Conservation (phyloP, 495 filamentous ascomycete genomes). For the Aspergillus nidulans region DNA sequence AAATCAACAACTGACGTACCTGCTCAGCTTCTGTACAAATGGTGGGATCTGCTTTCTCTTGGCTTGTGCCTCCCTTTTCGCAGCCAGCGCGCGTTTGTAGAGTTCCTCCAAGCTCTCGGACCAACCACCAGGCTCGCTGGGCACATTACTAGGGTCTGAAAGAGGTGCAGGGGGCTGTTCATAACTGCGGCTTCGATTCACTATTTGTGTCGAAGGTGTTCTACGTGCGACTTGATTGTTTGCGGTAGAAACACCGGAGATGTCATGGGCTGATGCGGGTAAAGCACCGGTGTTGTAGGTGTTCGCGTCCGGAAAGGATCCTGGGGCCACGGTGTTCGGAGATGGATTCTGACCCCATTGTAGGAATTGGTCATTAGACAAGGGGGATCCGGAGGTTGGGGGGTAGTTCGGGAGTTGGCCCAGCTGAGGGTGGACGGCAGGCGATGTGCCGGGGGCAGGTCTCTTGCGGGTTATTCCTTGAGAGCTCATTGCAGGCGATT, state of each 20-base stretch:
- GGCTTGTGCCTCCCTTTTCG: constrained; percentile 76
- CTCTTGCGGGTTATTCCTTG: constrained; percentile 59
- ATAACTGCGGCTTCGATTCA: constrained; percentile 43
- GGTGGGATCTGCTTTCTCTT: constrained; percentile 94
- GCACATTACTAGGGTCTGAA: constrained; percentile 39
- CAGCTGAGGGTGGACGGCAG: constrained; percentile 49
- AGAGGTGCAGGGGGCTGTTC: constrained; percentile 46
- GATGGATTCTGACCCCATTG: constrained; percentile 48
- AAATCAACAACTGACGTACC: constrained; percentile 53
- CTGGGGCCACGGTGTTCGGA: constrained; percentile 29
- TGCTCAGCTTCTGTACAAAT: constrained; percentile 98
- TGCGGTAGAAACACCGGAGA: constrained; percentile 41
- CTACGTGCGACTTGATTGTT: constrained; percentile 67
- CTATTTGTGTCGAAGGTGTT: constrained; percentile 54
- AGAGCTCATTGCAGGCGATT: constrained; percentile 33
- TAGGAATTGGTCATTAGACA: constrained; percentile 52
- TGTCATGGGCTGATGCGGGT: constrained; percentile 30
- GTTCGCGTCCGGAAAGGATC: constrained; percentile 31
- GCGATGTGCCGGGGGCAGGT: constrained; percentile 65
- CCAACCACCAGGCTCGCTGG: constrained; percentile 51
- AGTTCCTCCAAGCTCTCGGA: constrained; percentile 67
- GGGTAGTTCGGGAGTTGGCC: constrained; percentile 31
- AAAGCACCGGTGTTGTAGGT: constrained; percentile 38
- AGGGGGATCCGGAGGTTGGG: constrained; percentile 30
- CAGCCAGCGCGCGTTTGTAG: constrained; percentile 66